A percentile compares a stretch with the other conserved stretches of the same genome.
These are phyloP conservation scores for Hanseniaspora hatyaiensis DNA, from an alignment of 805 yeast genomes.

Conservation along the genomic window DNA sequence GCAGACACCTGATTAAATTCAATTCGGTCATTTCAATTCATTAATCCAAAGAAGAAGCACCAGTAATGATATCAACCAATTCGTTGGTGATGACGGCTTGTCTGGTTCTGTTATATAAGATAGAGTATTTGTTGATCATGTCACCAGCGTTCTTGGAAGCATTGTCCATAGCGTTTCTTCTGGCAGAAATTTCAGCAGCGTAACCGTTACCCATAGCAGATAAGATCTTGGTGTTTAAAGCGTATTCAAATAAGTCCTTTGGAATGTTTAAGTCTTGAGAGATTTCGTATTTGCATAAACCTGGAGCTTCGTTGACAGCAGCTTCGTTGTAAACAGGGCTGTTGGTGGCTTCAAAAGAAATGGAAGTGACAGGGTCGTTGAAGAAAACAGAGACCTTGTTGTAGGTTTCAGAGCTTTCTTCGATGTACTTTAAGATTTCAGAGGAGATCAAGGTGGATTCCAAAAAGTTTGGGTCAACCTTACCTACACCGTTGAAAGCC, in stretches of 20 bases:
- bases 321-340: slow-evolving; percentile 56
- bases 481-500: slow-evolving; percentile 84
- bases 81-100: slow-evolving; percentile 99
- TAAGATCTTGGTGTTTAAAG: slow-evolving; percentile 79
- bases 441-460: slow-evolving; percentile 86
- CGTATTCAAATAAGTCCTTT: slow-evolving; percentile 68
- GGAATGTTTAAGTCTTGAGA: slow-evolving; percentile 60
- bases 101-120: slow-evolving; percentile 97
- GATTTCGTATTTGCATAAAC: slow-evolving; percentile 68
- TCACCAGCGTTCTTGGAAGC: slow-evolving; percentile 99
- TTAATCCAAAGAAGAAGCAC: slow-evolving; percentile 96
- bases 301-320: slow-evolving; percentile 73
- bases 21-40: too few species aligned
- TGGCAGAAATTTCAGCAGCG: slow-evolving; percentile 94
- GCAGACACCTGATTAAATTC: too few species aligned
- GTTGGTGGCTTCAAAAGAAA: slow-evolving; percentile 75
- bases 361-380: slow-evolving; percentile 80
- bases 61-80: slow-evolving; percentile 97
- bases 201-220: slow-evolving; percentile 95
- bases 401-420: slow-evolving; percentile 33
- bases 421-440: slow-evolving; percentile 50
- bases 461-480: slow-evolving; percentile 86
- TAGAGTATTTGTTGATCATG: slow-evolving; percentile 91
- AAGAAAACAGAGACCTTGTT: slow-evolving; percentile 67
- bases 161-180: slow-evolving; percentile 99